phyloP scores from a whole-genome alignment of 805 yeast species.

The Torulaspora franciscae region DNA sequence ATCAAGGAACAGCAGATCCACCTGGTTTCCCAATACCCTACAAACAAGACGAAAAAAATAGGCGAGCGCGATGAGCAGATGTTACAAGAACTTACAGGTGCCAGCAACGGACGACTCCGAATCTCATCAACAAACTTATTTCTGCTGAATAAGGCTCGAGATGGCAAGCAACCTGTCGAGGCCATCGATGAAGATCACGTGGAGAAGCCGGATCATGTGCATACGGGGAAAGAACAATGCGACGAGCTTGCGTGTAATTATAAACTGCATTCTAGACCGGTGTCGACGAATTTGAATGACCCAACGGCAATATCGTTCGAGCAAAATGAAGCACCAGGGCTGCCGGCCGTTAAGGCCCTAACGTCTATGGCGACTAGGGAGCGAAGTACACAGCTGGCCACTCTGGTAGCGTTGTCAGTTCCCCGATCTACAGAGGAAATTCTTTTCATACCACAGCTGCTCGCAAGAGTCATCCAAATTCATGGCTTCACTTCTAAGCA shows the following conservation, averaged over 20 bases:
- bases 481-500: conserved; percentile 70
- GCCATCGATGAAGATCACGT: conserved; percentile 7
- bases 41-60: conserved; percentile 12
- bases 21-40: conserved; percentile 20
- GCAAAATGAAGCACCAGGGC: conserved; percentile 69
- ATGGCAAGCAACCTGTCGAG: not conserved
- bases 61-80: conserved; percentile 18
- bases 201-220: not conserved
- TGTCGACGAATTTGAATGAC: conserved; percentile 27
- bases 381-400: conserved; percentile 46
- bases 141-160: conserved; percentile 28
- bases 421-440: conserved; percentile 80
- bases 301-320: conserved; percentile 48
- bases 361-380: conserved; percentile 53
- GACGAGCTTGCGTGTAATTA: conserved; percentile 16
- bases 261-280: conserved; percentile 25
- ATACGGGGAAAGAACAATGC: conserved; percentile 11
- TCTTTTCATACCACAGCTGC: conserved; percentile 62
- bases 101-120: conserved; percentile 22
- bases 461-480: conserved; percentile 62
- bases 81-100: conserved; percentile 22
- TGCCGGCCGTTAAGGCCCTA: conserved; percentile 60
- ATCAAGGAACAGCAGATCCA: conserved; percentile 31
- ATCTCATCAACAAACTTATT: conserved; percentile 37
- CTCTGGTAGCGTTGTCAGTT: conserved; percentile 62